A percentile compares a stretch with the other conserved stretches of the same genome.
phyloP scores from a whole-genome alignment of 345 rosid species.

The Turritis glabra region DNA sequence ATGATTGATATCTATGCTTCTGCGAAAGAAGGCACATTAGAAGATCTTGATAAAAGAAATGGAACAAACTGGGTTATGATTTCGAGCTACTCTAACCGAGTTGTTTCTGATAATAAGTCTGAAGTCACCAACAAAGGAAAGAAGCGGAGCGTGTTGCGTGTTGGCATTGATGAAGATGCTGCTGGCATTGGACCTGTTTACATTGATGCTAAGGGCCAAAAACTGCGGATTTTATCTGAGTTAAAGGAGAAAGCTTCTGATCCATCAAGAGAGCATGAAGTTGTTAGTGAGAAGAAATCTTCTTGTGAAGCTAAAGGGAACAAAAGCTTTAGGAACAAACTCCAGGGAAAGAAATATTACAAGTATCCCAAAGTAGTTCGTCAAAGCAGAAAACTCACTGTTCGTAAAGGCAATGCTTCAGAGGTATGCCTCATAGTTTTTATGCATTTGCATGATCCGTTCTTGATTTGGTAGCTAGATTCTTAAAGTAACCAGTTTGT shows the following conservation, averaged over 20 bases:
- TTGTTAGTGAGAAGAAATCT: slow-evolving; percentile 39
- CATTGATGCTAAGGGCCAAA: slow-evolving; percentile 83
- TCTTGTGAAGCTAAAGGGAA: slow-evolving; percentile 39
- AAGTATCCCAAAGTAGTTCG: slow-evolving; percentile 58
- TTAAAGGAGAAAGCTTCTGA: slow-evolving; percentile 33
- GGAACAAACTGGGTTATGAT: slow-evolving; percentile 40
- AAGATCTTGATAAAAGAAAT: slow-evolving; percentile 43
- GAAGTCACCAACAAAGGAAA: slow-evolving; percentile 41
- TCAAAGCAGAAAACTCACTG: slow-evolving; percentile 50
- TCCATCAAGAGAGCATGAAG: slow-evolving; percentile 16
- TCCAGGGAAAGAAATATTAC: slow-evolving; percentile 46
- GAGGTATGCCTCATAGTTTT: slow-evolving; percentile 53
- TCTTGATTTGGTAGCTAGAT: slow-evolving; percentile 9
- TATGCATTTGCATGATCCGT: background rate
- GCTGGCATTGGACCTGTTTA: slow-evolving; percentile 76
- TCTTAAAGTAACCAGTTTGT: background rate
- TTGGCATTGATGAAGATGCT: slow-evolving; percentile 45
- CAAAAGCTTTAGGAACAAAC: slow-evolving; percentile 53
- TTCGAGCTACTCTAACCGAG: slow-evolving; percentile 49
- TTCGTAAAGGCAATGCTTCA: slow-evolving; percentile 48
- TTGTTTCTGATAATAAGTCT: slow-evolving; percentile 39
- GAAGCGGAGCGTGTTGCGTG: slow-evolving; percentile 45
- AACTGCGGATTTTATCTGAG: slow-evolving; percentile 82
- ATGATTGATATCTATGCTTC: slow-evolving; percentile 79
- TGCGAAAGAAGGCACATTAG: slow-evolving; percentile 53